Conservation (phyloP, 208 protist genomes). For the Histomonas meleagridis region DNA sequence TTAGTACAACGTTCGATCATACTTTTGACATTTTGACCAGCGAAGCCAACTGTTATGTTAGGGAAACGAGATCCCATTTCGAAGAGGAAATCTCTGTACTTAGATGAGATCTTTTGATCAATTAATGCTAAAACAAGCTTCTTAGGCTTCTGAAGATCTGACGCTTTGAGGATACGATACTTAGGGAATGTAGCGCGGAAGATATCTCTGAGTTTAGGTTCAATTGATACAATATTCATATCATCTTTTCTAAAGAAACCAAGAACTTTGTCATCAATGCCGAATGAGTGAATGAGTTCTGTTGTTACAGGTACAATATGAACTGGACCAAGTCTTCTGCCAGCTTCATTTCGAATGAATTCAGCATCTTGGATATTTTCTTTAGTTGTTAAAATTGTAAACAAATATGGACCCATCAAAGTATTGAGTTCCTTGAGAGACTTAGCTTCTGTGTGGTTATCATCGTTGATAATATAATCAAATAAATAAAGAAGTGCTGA, state of each 20-base stretch:
- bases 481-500: too few relatives aligned
- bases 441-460: too few relatives aligned
- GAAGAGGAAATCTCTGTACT: neutral
- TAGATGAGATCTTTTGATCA: neutral
- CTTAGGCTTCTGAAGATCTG: neutral
- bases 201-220: neutral
- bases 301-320: neutral
- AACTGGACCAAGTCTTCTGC: neutral
- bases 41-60: neutral
- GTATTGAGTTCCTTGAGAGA: neutral
- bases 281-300: neutral
- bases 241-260: neutral
- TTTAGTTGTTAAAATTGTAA: neutral
- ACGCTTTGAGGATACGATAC: neutral
- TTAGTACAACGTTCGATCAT: neutral
- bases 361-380: neutral
- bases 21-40: neutral
- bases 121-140: neutral
- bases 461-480: too few relatives aligned
- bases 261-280: neutral
- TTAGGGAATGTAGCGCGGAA: neutral
- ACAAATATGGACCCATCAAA: neutral
- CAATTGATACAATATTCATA: neutral
- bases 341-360: neutral
- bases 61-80: neutral